These are phyloP conservation scores for Andrographis paniculata DNA, from an alignment of 305 asterid genomes.

Conservation along the genomic window DNA sequence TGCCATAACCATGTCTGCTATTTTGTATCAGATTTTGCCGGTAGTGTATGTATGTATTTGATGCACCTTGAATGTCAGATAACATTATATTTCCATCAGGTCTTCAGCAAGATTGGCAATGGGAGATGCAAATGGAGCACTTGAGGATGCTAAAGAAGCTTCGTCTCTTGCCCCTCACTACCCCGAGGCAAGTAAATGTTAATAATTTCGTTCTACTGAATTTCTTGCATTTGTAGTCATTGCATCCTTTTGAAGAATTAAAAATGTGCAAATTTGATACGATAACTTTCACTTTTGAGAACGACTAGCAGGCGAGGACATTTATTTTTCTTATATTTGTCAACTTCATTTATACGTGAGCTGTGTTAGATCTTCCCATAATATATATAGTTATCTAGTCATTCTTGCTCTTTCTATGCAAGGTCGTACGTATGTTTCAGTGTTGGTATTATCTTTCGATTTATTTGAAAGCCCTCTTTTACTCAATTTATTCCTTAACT, in stretches of 20 bases:
- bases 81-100: conserved; percentile 26
- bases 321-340: no score
- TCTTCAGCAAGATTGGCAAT: conserved; percentile 54
- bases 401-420: no score
- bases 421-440: conserved; percentile 6
- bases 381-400: no score
- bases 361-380: no score
- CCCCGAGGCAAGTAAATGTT: conserved; percentile 40
- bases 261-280: no score
- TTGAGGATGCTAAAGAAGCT: conserved; percentile 62
- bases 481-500: conserved; percentile 7
- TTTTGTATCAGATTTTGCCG: no score
- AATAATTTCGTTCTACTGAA: not conserved
- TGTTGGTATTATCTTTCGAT: not conserved
- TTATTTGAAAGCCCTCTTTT: conserved; percentile 1
- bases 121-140: conserved; percentile 56
- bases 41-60: no score
- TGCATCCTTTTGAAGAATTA: not conserved
- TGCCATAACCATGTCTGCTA: not conserved
- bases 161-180: conserved; percentile 49
- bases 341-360: no score
- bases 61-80: no score
- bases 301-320: no score
- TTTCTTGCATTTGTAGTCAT: not conserved
- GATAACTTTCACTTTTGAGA: no score